Percentiles rank a stretch among this genome's conserved stretches.
phyloP scores from a whole-genome alignment of 495 filamentous ascomycete genomes.

The Talaromyces borbonicus region DNA sequence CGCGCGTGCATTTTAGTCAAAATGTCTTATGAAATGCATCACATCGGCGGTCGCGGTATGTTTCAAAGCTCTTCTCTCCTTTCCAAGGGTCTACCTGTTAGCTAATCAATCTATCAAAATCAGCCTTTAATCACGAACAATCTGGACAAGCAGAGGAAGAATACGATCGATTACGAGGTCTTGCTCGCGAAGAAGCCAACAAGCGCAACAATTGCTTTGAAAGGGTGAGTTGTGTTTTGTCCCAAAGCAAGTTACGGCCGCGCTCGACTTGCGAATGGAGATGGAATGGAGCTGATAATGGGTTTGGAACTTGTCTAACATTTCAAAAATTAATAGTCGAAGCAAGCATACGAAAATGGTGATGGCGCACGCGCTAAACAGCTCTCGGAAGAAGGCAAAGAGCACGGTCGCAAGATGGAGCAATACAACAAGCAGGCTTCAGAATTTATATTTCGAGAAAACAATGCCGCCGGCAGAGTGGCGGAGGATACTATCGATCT shows the following conservation, averaged over 20 bases:
- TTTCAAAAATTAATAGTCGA: slow-evolving; percentile 49
- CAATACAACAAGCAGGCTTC: slow-evolving; percentile 80
- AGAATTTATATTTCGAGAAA: slow-evolving; percentile 88
- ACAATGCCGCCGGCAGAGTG: slow-evolving; percentile 66
- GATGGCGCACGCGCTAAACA: slow-evolving; percentile 72
- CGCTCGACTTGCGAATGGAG: too few relatives aligned
- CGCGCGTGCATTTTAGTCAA: not conserved
- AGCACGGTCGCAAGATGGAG: slow-evolving; percentile 68
- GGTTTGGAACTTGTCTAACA: not conserved
- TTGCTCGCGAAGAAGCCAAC: slow-evolving; percentile 66
- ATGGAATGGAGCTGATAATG: too few relatives aligned
- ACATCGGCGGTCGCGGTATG: slow-evolving; percentile 51
- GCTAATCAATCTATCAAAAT: not conserved
- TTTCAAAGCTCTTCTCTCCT: not conserved
- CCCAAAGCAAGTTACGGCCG: too few relatives aligned
- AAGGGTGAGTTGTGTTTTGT: slow-evolving; percentile 33
- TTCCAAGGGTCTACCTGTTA: not conserved
- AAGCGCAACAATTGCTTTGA: slow-evolving; percentile 70
- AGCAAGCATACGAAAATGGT: slow-evolving; percentile 68
- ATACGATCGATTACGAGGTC: slow-evolving; percentile 82
- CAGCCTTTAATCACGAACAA: slow-evolving; percentile 75
- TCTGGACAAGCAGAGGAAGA: slow-evolving; percentile 64
- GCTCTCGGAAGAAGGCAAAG: slow-evolving; percentile 75
- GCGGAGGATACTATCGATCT: slow-evolving; percentile 80
- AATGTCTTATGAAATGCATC: slow-evolving; percentile 55